Evolutionary conservation across 257 asterid genomes (phyloP).

Genomic region (Solanum microdontum): DNA sequence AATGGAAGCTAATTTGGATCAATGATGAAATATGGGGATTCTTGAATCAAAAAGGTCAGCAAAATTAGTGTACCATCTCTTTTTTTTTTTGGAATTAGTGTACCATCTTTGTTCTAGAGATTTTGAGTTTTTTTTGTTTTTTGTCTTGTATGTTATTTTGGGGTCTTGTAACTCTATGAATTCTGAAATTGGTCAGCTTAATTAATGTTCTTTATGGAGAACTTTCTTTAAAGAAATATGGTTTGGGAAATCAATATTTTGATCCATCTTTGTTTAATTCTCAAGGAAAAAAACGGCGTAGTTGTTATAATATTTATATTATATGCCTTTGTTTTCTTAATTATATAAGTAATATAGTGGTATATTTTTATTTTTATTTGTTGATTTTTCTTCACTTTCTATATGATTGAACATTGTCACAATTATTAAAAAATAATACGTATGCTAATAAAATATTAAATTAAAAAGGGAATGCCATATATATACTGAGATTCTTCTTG

Average conservation of each 20-base stretch:
- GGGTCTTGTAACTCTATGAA: constrained; percentile 6
- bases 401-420: not conserved
- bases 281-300: not conserved
- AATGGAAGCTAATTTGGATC: constrained; percentile 1
- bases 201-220: not conserved
- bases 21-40: constrained; percentile 5
- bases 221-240: constrained; percentile 8
- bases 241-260: constrained; percentile 12
- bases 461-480: not conserved
- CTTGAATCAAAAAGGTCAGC: constrained; percentile 14
- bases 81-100: not conserved
- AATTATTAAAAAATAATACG: not conserved
- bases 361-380: not conserved
- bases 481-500: not conserved
- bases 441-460: not conserved
- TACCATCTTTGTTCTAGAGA: not conserved
- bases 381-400: not conserved
- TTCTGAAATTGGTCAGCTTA: constrained; percentile 1
- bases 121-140: not conserved
- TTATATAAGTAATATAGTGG: not conserved
- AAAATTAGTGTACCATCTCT: not conserved
- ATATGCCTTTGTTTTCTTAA: not conserved
- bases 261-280: not conserved
- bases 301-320: not conserved
- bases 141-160: not conserved